phyloP scores from a whole-genome alignment of 257 asterid species.

The Echites panduratus region DNA sequence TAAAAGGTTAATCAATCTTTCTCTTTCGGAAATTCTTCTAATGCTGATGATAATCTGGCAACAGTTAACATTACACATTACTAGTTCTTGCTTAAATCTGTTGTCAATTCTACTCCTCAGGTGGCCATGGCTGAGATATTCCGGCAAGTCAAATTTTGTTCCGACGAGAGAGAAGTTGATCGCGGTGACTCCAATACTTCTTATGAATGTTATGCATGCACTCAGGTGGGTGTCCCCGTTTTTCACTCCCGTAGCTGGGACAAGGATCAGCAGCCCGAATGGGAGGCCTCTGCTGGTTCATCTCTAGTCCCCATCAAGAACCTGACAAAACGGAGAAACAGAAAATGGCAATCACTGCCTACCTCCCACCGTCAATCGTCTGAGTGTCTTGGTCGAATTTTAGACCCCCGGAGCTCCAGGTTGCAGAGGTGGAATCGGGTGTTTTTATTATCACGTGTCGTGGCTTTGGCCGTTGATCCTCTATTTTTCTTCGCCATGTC shows the following conservation, averaged over 20 bases:
- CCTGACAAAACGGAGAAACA: background rate
- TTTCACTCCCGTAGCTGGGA: conserved; percentile 15
- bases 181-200: background rate
- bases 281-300: conserved; percentile 1
- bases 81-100: too few relatives aligned
- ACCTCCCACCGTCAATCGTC: conserved; percentile 9
- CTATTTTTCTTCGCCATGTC: conserved; percentile 81
- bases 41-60: background rate
- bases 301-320: background rate
- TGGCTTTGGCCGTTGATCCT: conserved; percentile 90
- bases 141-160: background rate
- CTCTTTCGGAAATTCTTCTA: background rate
- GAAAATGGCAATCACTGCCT: background rate
- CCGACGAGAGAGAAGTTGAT: conserved; percentile 3
- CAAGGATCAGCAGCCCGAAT: conserved; percentile 13
- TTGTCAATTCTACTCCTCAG: background rate
- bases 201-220: conserved; percentile 14
- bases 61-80: background rate
- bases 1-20: background rate
- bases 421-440: conserved; percentile 89
- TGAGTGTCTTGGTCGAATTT: conserved; percentile 30
- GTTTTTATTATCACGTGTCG: conserved; percentile 79
- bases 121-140: conserved; percentile 9
- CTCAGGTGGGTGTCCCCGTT: conserved; percentile 17
- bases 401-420: conserved; percentile 77